phyloP scores from a whole-genome alignment of 1,284 basidiomycete species.

The Pascua sp. region DNA sequence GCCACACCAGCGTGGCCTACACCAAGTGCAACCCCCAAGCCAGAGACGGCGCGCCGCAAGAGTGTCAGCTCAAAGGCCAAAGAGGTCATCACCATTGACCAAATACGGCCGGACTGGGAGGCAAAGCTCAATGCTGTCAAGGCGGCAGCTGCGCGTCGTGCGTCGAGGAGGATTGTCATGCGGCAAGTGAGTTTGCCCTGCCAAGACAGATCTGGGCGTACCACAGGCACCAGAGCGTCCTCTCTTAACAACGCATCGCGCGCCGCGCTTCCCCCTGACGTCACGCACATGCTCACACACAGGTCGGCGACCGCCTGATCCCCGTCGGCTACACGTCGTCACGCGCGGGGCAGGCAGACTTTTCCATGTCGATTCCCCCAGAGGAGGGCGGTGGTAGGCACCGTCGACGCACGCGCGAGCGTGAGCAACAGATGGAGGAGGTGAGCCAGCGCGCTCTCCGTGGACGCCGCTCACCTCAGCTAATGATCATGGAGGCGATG shows the following conservation, averaged over 20 bases:
- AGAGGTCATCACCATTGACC: slow-evolving; percentile 88
- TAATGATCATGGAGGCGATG: slow-evolving; percentile 99
- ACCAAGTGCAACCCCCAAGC: not conserved
- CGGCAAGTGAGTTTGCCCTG: slow-evolving; percentile 58
- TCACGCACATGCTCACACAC: not conserved
- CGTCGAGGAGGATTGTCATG: slow-evolving; percentile 96
- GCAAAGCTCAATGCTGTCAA: slow-evolving; percentile 82
- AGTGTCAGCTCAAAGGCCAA: slow-evolving; percentile 51
- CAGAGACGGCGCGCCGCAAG: slow-evolving; percentile 47
- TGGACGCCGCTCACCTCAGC: slow-evolving; percentile 51
- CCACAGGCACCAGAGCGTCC: no score
- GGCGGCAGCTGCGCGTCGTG: slow-evolving; percentile 79
- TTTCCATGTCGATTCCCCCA: slow-evolving; percentile 39
- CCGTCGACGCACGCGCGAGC: slow-evolving; percentile 27
- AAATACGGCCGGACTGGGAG: slow-evolving; percentile 94
- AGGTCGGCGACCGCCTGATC: slow-evolving; percentile 89
- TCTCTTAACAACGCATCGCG: no score
- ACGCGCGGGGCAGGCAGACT: slow-evolving; percentile 44
- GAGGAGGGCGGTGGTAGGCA: slow-evolving; percentile 10
- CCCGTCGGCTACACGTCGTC: slow-evolving; percentile 83
- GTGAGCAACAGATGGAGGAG: slow-evolving; percentile 80
- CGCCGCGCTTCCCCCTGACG: no score
- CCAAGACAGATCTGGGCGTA: not conserved
- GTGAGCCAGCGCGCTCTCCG: slow-evolving; percentile 52
- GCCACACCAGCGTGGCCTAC: not conserved